Base-by-base conservation (phyloP, 352 stramenopile genomes). In the Hyaloperonospora arabidopsidis region DNA sequence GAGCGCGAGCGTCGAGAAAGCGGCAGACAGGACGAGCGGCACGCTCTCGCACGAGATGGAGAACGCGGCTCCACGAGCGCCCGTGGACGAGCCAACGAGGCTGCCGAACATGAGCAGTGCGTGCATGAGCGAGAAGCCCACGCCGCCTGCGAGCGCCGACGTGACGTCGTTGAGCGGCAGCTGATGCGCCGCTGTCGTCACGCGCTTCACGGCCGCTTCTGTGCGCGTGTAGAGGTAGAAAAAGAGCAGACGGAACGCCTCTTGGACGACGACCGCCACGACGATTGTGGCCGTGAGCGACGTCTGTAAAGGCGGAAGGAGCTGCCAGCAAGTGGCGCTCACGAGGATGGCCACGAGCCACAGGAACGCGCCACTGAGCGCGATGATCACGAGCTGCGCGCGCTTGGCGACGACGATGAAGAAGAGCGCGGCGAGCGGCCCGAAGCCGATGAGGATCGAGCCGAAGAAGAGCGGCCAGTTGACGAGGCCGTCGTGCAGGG, bases 391-490 rank as follows among this genome's bases (percentile, higher is more conserved):
- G 23, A 93, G 69, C 70, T 93, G 84, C 50, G 84, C 84, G 52
- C 84, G 79, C 48, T 87, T 79, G 46, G 77, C 79, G 39, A 93
- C 52, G 15, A 93, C 70, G 45, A 86, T 58, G 59, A 93, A 87
- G 68, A 91, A 91, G 52, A 93, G 66, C 63, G 76, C 64, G 13
- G 76, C 63, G 34, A 93, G 49, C 15, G 84, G 81, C 3, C 78
- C 81, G 54, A 91, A 91, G 18, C 74, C 84, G 47, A 79, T 74
- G 36, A 93, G 70, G 54, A 90, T 83, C 61, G 76, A 90, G 46
- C 84, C 84, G 57, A 88, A 87, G 52, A 93, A 77, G 10, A 93
- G 81, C 61, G 81, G 80, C 80, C 81, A 93, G 66, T 91, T 89
- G 35, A 91, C 79, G 43, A 65, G 70, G 8, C 72, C 68, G 61